phyloP scores from a whole-genome alignment of 805 yeast genomes.

The Kluyveromyces wickerhamii region DNA sequence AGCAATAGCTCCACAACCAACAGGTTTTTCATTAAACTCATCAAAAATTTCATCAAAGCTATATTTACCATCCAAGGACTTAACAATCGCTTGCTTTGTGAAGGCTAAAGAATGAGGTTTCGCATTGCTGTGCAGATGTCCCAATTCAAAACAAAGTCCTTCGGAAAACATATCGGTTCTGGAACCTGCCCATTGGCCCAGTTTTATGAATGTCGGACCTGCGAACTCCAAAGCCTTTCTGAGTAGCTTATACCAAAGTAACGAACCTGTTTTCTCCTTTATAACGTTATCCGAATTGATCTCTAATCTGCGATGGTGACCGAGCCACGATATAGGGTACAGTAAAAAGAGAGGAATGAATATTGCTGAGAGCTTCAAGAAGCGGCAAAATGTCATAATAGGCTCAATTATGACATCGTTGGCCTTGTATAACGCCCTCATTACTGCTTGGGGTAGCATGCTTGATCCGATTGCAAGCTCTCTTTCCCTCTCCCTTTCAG shows the following conservation, averaged over 20 bases:
- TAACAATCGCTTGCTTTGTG: conserved; percentile 51
- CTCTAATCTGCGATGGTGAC: conserved; percentile 13
- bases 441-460: conserved; percentile 27
- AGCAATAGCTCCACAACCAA: conserved; percentile 98
- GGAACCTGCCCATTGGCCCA: conserved; percentile 99
- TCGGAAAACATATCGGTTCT: conserved; percentile 86
- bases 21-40: conserved; percentile 63
- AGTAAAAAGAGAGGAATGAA: conserved; percentile 62
- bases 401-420: conserved; percentile 63
- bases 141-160: conserved; percentile 68
- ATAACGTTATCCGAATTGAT: conserved; percentile 8
- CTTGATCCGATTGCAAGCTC: conserved; percentile 16
- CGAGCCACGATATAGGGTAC: conserved; percentile 49
- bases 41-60: conserved; percentile 71
- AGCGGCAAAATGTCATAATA: conserved; percentile 54
- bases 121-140: conserved; percentile 75
- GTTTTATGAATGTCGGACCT: conserved; percentile 84
- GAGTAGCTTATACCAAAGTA: conserved; percentile 61
- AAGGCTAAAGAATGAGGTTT: conserved; percentile 57
- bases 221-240: conserved; percentile 68
- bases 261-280: conserved; percentile 51
- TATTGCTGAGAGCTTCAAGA: conserved; percentile 55
- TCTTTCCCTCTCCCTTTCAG: conserved; percentile 33
- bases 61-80: conserved; percentile 46
- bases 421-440: conserved; percentile 35